Evolutionary conservation across 2,329 filamentous ascomycete genomes (phyloP), one percentile per base, ranked within the genome.

Genomic region (Epichloe coenophiala): DNA sequence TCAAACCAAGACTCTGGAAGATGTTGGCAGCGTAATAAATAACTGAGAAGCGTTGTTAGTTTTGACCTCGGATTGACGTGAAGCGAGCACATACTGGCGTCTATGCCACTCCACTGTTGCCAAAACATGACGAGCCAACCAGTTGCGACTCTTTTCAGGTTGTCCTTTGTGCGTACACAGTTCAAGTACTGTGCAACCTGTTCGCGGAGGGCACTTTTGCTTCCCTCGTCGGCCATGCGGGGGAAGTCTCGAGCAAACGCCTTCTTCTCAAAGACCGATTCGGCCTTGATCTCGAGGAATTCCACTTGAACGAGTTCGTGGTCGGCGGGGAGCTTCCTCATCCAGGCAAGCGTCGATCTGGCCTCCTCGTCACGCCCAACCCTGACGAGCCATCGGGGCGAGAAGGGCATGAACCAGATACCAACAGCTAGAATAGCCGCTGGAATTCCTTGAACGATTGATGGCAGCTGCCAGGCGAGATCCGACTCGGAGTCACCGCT

Each of bases 241-340:
- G 73, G 72, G 51, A 74, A 75, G 23, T 81, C 72, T 54, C 84
- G 81, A 0, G 77, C 76, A 9, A 83, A 72, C 1, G 78, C 80
- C 36, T 80, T 77, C 65, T 88, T 86, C 65, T 91, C 86, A 58
- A 91, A 91, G 31, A 86, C 65, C 0, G 79, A 81, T 63, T 88
- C 84, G 0, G 86, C 84, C 64, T 87, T 86, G 68, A 91, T 90
- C 63, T 91, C 86, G n/a, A 87, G 75, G 60, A 84, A 88, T 60
- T 91, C 86, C 3, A 87, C 71, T 56, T 85, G 78, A 36, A 91
- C 75, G 0, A 85, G 72, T 46, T 86, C 80, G 58, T 88, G 74
- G 54, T 84, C 76, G 13, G 69, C 60, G 0, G 77, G 64, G 0
- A 88, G 72, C 5, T 74, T 75, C 36, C 86, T 80, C 8, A 91